A percentile compares a stretch with the other conserved stretches of the same genome.
Conservation (phyloP, 345 rosid genomes). For the Psidium friedrichsthalianum region DNA sequence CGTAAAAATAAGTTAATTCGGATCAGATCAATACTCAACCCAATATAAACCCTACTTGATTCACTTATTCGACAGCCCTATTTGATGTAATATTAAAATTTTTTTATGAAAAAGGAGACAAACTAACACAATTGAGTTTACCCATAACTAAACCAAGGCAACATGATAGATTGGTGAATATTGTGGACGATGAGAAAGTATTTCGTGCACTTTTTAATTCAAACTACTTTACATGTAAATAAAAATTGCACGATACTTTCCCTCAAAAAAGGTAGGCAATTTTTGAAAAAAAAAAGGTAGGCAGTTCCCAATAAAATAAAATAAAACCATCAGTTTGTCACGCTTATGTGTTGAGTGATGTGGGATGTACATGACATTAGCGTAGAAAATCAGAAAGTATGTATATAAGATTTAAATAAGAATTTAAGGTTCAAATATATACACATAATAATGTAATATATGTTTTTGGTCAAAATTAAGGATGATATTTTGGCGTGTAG, state of each 20-base stretch:
- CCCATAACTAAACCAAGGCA: background rate
- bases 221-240: background rate
- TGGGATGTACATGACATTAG: background rate
- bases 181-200: background rate
- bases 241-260: background rate
- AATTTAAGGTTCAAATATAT: background rate
- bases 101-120: background rate
- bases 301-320: no score
- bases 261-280: background rate
- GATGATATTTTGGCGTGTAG: background rate
- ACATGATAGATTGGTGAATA: background rate
- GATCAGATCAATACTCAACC: background rate
- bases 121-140: background rate
- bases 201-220: background rate
- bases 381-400: background rate
- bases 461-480: background rate
- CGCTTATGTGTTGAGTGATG: background rate
- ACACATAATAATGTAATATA: background rate
- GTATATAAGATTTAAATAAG: background rate
- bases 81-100: background rate
- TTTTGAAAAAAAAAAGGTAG: no score
- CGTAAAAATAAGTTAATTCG: fast-evolving
- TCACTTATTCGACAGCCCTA: background rate
- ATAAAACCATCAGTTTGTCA: background rate
- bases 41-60: fast-evolving